phyloP scores from a whole-genome alignment of 106 monocot genomes.

The Acorus calamus region DNA sequence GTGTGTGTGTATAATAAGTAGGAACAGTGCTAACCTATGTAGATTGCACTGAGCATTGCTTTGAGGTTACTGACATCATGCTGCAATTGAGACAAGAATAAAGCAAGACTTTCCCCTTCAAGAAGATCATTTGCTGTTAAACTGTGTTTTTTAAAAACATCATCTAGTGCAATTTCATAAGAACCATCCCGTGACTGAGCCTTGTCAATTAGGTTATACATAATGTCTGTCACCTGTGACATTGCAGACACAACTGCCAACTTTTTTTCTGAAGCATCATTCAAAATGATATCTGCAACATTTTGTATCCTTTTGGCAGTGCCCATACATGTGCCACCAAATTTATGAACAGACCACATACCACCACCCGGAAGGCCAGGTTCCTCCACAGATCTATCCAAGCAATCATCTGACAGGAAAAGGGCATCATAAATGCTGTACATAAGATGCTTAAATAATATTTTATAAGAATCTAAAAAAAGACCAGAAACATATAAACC shows the following conservation, averaged over 20 bases:
- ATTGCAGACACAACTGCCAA: slow-evolving; percentile 93
- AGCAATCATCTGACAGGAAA: slow-evolving; percentile 42
- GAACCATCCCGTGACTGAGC: slow-evolving; percentile 88
- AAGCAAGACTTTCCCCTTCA: slow-evolving; percentile 62
- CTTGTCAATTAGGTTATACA: slow-evolving; percentile 77
- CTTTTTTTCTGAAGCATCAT: slow-evolving; percentile 80
- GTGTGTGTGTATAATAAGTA: neutral
- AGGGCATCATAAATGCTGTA: too few species aligned
- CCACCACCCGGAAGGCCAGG: slow-evolving; percentile 52
- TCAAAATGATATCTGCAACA: slow-evolving; percentile 64
- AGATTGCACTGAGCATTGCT: slow-evolving; percentile 91
- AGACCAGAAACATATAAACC: too few species aligned
- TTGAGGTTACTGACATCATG: slow-evolving; percentile 84
- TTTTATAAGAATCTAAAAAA: too few species aligned
- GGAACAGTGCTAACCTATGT: slow-evolving; percentile 49
- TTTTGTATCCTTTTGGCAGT: slow-evolving; percentile 65
- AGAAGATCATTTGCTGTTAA: slow-evolving; percentile 75
- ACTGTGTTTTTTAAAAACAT: slow-evolving; percentile 84
- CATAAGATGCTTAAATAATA: too few species aligned
- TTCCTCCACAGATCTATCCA: slow-evolving; percentile 30
- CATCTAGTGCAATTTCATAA: slow-evolving; percentile 57
- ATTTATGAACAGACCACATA: slow-evolving; percentile 98
- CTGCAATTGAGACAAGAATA: slow-evolving; percentile 66
- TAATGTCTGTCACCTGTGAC: slow-evolving; percentile 98
- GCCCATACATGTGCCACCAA: slow-evolving; percentile 98